Percentiles rank a stretch among this genome's conserved stretches.
Conservation (phyloP, 306 rosid species). For the Prosopis cineraria region DNA sequence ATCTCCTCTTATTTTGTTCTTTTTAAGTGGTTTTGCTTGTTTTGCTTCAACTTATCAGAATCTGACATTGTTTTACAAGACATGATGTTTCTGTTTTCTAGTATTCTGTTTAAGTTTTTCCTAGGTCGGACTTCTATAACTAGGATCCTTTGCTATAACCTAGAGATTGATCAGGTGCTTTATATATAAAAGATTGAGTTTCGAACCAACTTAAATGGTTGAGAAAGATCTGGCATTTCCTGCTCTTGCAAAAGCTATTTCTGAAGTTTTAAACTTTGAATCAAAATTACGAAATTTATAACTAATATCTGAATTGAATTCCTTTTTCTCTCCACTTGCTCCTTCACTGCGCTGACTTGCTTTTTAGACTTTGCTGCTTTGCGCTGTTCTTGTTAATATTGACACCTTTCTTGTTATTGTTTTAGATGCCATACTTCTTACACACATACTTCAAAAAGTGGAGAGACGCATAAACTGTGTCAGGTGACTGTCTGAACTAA, state of each 20-base stretch:
- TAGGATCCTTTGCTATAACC: background rate
- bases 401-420: conserved; percentile 16
- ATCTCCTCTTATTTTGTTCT: background rate
- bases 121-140: background rate
- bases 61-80: background rate
- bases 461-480: conserved; percentile 47
- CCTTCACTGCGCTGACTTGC: background rate
- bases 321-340: background rate
- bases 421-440: conserved; percentile 46
- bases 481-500: conserved; percentile 41
- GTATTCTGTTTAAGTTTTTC: background rate
- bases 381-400: background rate
- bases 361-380: background rate
- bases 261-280: too few species aligned
- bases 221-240: too few species aligned
- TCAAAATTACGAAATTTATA: too few species aligned
- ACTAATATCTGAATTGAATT: too few species aligned
- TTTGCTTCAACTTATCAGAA: background rate
- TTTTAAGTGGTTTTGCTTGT: background rate
- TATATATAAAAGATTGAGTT: background rate
- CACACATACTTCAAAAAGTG: conserved; percentile 44
- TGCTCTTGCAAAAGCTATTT: too few species aligned
- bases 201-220: too few species aligned
- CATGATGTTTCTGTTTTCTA: background rate
- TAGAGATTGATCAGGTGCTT: background rate